A percentile compares a stretch with the other conserved stretches of the same genome.
phyloP scores from a whole-genome alignment of 352 stramenopile species.

The Phytophthora pseudosyringae region DNA sequence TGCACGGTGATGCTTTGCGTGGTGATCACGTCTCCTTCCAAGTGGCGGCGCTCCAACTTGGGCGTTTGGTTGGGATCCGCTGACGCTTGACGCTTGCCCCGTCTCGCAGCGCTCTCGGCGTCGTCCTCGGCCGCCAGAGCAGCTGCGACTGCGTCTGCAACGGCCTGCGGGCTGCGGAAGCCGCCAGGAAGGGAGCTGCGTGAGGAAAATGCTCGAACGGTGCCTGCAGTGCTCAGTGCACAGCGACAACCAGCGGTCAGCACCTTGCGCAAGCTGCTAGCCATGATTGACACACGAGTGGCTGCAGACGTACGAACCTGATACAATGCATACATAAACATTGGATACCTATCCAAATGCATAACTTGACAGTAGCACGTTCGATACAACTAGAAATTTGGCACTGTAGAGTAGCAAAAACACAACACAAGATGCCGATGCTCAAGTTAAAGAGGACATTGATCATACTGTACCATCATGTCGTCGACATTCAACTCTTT shows the following conservation, averaged over 20 bases:
- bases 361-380: too few relatives aligned
- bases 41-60: conserved; percentile 29
- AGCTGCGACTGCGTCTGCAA: conserved; percentile 40
- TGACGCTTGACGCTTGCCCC: conserved; percentile 15
- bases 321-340: neutral
- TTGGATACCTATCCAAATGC: neutral
- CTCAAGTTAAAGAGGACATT: too few relatives aligned
- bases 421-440: too few relatives aligned
- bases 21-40: conserved; percentile 41
- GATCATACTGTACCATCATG: too few relatives aligned
- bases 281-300: conserved; percentile 8
- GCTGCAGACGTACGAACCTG: conserved; percentile 4
- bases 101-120: neutral
- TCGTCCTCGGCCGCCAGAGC: conserved; percentile 32
- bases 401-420: too few relatives aligned
- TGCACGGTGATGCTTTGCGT: conserved; percentile 32
- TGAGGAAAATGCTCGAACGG: conserved; percentile 20
- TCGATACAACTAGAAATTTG: too few relatives aligned
- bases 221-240: neutral
- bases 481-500: too few relatives aligned
- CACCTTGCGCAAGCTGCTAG: conserved; percentile 20
- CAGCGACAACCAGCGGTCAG: conserved; percentile 14
- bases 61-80: conserved; percentile 15
- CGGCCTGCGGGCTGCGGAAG: conserved; percentile 39
- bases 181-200: conserved; percentile 36